Evolutionary conservation across 1,284 basidiomycete species (phyloP).

Genomic region (Flammula alnicola): DNA sequence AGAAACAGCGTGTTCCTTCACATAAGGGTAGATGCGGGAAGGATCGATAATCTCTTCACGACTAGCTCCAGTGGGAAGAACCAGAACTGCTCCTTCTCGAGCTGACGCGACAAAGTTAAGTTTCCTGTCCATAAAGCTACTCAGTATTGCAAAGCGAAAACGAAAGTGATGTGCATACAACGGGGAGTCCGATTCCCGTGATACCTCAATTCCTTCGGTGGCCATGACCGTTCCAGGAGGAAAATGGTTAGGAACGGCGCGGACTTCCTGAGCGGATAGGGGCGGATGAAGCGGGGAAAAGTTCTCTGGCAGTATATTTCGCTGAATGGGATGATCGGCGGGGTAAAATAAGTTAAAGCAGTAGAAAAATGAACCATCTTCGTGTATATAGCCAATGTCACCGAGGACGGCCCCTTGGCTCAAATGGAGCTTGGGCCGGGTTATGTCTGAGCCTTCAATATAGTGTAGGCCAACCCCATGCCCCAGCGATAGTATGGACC

Average conservation of each 20-base stretch:
- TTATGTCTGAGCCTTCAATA: too few species aligned
- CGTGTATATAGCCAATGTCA: slow-evolving; percentile 9
- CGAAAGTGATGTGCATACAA: slow-evolving; percentile 8
- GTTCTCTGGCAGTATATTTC: not conserved
- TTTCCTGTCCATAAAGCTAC: not conserved
- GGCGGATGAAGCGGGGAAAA: not conserved
- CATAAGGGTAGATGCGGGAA: not conserved
- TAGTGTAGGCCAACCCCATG: too few species aligned
- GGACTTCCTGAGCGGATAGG: not conserved
- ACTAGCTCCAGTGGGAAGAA: slow-evolving; percentile 7
- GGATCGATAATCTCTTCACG: slow-evolving; percentile 10
- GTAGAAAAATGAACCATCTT: slow-evolving; percentile 8
- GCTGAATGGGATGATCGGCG: slow-evolving; percentile 1
- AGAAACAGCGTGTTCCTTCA: slow-evolving; percentile 1
- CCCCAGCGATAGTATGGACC: too few species aligned
- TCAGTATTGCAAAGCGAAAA: not conserved
- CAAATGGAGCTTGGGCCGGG: not conserved
- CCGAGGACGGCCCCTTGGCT: not conserved
- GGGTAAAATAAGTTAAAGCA: slow-evolving; percentile 6
- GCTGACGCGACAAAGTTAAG: not conserved
- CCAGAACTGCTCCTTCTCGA: slow-evolving; percentile 5
- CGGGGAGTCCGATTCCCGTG: slow-evolving; percentile 7
- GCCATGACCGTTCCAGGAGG: slow-evolving; percentile 7
- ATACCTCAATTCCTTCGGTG: slow-evolving; percentile 10
- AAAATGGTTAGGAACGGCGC: slow-evolving; percentile 1